Evolutionary conservation across 169 alveolate genomes (phyloP).

Genomic region (Plasmodium blacklocki): DNA sequence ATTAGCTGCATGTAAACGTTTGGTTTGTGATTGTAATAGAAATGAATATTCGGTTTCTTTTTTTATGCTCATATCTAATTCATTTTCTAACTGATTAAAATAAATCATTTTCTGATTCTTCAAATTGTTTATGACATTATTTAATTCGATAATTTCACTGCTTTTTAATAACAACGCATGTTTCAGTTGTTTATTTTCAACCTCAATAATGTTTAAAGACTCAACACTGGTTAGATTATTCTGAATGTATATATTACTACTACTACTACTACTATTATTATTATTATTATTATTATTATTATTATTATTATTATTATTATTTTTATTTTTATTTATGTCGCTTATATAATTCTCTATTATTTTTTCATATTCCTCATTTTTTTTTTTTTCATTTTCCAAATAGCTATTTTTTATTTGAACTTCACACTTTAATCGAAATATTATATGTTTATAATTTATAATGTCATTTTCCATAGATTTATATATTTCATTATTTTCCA

Average conservation of each 20-base stretch:
- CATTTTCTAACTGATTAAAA: constrained; percentile 13
- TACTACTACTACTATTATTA: background rate
- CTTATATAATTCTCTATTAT: constrained; percentile 9
- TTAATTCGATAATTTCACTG: constrained; percentile 39
- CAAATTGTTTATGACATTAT: constrained; percentile 27
- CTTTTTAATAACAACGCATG: constrained; percentile 12
- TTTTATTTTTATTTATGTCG: background rate
- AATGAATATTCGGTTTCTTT: constrained; percentile 38
- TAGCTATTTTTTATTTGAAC: constrained; percentile 19
- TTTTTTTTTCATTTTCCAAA: constrained; percentile 26
- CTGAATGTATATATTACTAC: background rate
- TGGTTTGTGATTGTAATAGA: constrained; percentile 40
- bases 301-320: background rate
- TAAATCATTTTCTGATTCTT: constrained; percentile 19
- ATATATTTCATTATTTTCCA: constrained; percentile 14
- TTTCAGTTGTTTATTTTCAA: constrained; percentile 34
- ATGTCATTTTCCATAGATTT: constrained; percentile 16
- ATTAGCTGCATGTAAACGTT: constrained; percentile 24
- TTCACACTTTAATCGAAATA: constrained; percentile 19
- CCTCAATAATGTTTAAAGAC: constrained; percentile 9
- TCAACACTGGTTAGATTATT: background rate
- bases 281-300: no score
- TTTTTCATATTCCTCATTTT: constrained; percentile 45
- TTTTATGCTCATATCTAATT: constrained; percentile 24
- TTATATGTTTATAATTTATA: constrained; percentile 8